Evolutionary conservation across 169 alveolate species (phyloP).

Genomic region (Plasmodium falciparum): DNA sequence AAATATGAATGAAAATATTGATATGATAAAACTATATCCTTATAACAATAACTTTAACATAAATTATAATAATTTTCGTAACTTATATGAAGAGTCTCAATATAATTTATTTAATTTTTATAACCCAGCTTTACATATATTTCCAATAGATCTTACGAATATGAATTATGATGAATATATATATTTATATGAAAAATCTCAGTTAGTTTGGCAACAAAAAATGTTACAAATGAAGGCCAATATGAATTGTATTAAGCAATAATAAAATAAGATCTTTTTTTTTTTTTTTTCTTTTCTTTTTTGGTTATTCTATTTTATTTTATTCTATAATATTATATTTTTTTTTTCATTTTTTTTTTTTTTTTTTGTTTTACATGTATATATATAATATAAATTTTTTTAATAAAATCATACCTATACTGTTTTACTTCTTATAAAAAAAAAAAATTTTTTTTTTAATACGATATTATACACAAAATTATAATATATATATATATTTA

Average conservation of each 20-base stretch:
- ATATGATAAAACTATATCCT: constrained; percentile 31
- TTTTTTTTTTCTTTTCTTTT: neutral
- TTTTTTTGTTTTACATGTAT: neutral
- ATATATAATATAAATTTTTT: no score
- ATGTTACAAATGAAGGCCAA: constrained; percentile 35
- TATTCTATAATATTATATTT: neutral
- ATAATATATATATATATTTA: no score
- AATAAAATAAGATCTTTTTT: neutral
- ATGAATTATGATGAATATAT: constrained; percentile 85
- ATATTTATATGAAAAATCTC: constrained; percentile 79
- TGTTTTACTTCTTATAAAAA: no score
- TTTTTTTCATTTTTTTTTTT: neutral
- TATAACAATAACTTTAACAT: constrained; percentile 26
- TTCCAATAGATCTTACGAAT: constrained; percentile 86
- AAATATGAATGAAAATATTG: constrained; percentile 17
- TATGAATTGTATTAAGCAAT: constrained; percentile 22
- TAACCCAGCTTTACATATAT: constrained; percentile 84
- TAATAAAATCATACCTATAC: no score
- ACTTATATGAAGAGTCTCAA: constrained; percentile 48
- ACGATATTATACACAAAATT: no score
- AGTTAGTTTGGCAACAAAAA: constrained; percentile 46
- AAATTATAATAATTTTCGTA: constrained; percentile 45
- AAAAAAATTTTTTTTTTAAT: no score
- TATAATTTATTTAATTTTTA: constrained; percentile 78
- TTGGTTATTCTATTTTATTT: no score